Evolutionary conservation across 495 filamentous ascomycete genomes (phyloP), one percentile per base, ranked within the genome.

Genomic region (Hypoxylon lenormandii): DNA sequence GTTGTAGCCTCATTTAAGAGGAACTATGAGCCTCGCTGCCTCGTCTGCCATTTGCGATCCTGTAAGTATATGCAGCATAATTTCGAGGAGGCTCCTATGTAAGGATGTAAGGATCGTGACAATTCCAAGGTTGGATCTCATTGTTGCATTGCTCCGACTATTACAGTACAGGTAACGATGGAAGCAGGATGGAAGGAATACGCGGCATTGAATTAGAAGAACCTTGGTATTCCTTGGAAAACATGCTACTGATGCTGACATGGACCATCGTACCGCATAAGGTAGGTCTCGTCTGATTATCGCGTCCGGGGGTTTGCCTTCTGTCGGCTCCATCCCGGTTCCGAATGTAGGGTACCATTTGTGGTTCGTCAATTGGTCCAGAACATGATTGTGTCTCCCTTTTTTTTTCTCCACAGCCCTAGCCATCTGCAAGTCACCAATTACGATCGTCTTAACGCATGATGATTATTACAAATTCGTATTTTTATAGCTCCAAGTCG

Each of bases 121-220:
- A 60, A 26, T 26, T 19, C n/a, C n/a, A n/a, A n/a, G n/a, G n/a
- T 40, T 12, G 37, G 28, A 66, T 26, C 38, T 33, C 38, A 36
- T 19, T 43, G 28, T 60, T 33, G 26, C 36, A 46, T 51, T 59
- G 48, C 15, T 30, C 19, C 26, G 15, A 23, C 28, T 50, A 23
- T 16, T 28, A 50, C 33, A 28, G 5, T 40, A 18, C 11, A 40
- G 59, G 26, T 43, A 59, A 47, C 57, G 49, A 64, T 28, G 43
- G 66, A 59, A 59, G 49, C 51, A 63, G 45, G 60, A 64, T 28
- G 53, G 60, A 60, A 60, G 66, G 60, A 69, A 69, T 60, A 46
- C 21, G 36, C 30, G 30, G 30, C 4, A 33, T 33, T 11, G 30
- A 33, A 7, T 7, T 28, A 28, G 26, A 28, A 3, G 7, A 4